Conservation (phyloP, 2,329 filamentous ascomycete genomes). For the Biscogniauxia sp. region DNA sequence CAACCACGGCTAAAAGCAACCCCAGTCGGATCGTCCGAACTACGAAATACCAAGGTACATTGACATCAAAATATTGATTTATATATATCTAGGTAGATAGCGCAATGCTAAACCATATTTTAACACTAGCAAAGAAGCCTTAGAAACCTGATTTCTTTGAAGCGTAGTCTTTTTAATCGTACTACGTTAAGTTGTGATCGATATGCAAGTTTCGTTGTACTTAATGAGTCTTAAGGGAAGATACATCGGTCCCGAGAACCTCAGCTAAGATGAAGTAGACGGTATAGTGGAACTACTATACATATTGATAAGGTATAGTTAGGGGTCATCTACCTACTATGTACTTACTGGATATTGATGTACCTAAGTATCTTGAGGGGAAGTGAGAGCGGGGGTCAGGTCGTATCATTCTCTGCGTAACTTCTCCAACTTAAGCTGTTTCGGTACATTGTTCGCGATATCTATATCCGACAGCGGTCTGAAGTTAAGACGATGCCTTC, state of each 20-base stretch:
- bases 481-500: not conserved
- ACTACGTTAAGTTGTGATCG: too few species aligned
- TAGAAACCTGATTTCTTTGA: too few species aligned
- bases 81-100: not conserved
- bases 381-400: not conserved
- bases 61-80: not conserved
- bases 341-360: not conserved
- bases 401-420: slow-evolving; percentile 11
- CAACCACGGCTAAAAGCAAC: not conserved
- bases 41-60: not conserved
- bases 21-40: not conserved
- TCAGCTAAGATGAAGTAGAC: not conserved
- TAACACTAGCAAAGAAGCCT: too few species aligned
- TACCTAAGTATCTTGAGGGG: not conserved
- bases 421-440: slow-evolving; percentile 8
- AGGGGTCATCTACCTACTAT: not conserved
- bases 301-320: not conserved
- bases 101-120: too few species aligned
- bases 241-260: too few species aligned
- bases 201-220: too few species aligned
- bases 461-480: not conserved
- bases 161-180: too few species aligned
- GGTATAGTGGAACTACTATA: not conserved
- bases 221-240: too few species aligned
- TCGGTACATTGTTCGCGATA: not conserved